These are phyloP conservation scores for Staphylotrichum longicolle DNA, from an alignment of 495 filamentous ascomycete species.

Conservation along the genomic window DNA sequence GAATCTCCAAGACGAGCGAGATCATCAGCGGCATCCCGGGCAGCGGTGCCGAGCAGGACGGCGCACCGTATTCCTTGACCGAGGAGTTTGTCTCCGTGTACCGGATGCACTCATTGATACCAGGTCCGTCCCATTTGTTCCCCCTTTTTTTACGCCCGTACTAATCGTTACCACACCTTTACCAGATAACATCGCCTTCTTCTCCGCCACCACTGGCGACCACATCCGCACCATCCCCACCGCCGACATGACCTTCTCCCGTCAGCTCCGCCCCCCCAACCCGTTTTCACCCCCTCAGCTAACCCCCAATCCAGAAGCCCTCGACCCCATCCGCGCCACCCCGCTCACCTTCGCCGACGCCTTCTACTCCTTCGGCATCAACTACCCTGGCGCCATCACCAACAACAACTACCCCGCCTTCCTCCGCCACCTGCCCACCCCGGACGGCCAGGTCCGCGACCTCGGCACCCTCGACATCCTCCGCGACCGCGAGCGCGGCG, in stretches of 20 bases:
- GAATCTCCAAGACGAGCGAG: slow-evolving; percentile 39
- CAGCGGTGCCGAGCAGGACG: slow-evolving; percentile 38
- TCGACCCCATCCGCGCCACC: slow-evolving; percentile 23
- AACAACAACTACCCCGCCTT: slow-evolving; percentile 43
- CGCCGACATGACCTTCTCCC: slow-evolving; percentile 31
- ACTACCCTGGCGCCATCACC: slow-evolving; percentile 46
- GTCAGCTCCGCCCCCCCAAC: not conserved
- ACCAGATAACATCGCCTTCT: slow-evolving; percentile 42
- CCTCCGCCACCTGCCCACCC: slow-evolving; percentile 32
- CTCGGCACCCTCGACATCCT: slow-evolving; percentile 45
- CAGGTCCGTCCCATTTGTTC: slow-evolving; percentile 21
- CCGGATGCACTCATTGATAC: slow-evolving; percentile 44
- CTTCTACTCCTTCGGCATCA: slow-evolving; percentile 49
- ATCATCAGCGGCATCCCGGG: slow-evolving; percentile 43
- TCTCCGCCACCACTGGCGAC: slow-evolving; percentile 30
- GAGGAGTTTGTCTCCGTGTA: slow-evolving; percentile 50
- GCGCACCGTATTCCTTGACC: slow-evolving; percentile 40
- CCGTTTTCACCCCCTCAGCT: not conserved
- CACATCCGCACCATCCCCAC: slow-evolving; percentile 24
- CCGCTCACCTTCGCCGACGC: slow-evolving; percentile 38
- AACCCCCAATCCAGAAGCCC: slow-evolving; percentile 26
- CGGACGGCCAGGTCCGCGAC: slow-evolving; percentile 28
- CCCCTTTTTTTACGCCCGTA: too few species aligned
- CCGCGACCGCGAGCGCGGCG: slow-evolving; percentile 46
- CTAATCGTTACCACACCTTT: too few species aligned